Conservation (phyloP, 768 basidiomycete genomes). For the Auricularia auricula-judae region DNA sequence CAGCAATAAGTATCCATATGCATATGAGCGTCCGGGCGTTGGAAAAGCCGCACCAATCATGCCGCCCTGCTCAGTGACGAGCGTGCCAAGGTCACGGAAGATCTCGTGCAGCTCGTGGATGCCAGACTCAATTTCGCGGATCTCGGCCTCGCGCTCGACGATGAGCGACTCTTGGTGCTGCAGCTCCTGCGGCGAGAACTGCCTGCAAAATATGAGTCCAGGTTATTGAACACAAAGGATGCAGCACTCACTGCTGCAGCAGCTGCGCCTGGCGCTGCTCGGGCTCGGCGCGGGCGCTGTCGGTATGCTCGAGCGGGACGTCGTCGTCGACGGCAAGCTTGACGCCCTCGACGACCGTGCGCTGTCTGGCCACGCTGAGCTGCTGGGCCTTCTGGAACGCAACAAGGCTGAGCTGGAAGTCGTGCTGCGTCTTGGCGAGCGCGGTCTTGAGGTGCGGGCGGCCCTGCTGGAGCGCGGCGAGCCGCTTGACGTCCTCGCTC, state of each 20-base stretch:
- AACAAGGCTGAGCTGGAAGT: conserved; percentile 79
- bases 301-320: conserved; percentile 15
- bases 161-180: conserved; percentile 94
- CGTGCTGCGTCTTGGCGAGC: conserved; percentile 86
- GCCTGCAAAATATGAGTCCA: no score
- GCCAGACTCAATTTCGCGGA: conserved; percentile 91
- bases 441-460: conserved; percentile 75
- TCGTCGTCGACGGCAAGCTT: conserved; percentile 78
- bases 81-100: conserved; percentile 88
- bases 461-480: conserved; percentile 54
- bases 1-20: not conserved
- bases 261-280: conserved; percentile 11
- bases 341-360: conserved; percentile 79
- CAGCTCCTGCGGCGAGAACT: conserved; percentile 82
- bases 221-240: no score
- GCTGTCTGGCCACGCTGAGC: conserved; percentile 79
- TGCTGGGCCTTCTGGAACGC: conserved; percentile 90
- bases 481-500: conserved; percentile 84
- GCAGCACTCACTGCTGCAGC: conserved; percentile 9
- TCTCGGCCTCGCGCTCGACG: conserved; percentile 88
- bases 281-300: not conserved
- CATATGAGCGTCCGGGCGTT: not conserved
- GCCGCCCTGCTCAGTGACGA: conserved; percentile 88
- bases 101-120: conserved; percentile 95
- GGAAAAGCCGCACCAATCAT: conserved; percentile 66